These are phyloP conservation scores for Xerocomellus dryophilus DNA, from an alignment of 768 basidiomycete genomes.

Conservation along the genomic window DNA sequence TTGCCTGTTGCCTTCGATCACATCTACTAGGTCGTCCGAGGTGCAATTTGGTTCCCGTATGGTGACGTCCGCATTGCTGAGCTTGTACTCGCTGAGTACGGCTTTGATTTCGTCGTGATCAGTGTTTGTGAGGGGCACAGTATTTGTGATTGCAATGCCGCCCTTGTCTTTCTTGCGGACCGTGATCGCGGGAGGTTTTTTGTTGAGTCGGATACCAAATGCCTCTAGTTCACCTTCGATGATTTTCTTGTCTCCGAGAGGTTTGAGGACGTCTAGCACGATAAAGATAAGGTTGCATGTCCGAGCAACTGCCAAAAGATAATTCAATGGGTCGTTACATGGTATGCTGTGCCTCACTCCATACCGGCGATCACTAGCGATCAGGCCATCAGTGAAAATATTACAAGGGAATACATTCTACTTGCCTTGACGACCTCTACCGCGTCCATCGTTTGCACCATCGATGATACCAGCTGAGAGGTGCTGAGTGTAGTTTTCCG, in stretches of 20 bases:
- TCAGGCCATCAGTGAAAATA: conserved; percentile 12
- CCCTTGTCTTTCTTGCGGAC: conserved; percentile 90
- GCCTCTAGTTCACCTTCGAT: conserved; percentile 94
- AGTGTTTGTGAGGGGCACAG: conserved; percentile 92
- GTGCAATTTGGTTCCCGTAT: conserved; percentile 92
- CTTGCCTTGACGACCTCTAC: conserved; percentile 90
- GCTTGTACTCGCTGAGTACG: conserved; percentile 86
- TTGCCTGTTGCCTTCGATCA: conserved; percentile 91
- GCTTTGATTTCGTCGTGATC: conserved; percentile 97
- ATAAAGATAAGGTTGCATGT: conserved; percentile 99
- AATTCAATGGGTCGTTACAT: not conserved
- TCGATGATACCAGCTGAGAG: conserved; percentile 90
- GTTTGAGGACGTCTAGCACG: conserved; percentile 96
- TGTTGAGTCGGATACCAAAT: conserved; percentile 97
- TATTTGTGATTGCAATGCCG: conserved; percentile 90
- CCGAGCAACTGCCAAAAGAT: conserved; percentile 67
- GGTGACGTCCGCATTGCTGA: conserved; percentile 86
- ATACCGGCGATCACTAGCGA: conserved; percentile 71
- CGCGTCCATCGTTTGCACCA: conserved; percentile 94
- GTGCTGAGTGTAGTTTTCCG: conserved; percentile 12
- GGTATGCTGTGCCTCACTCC: conserved; percentile 20
- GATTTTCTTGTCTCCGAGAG: conserved; percentile 90
- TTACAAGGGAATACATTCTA: conserved; percentile 20
- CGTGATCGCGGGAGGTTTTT: conserved; percentile 82
- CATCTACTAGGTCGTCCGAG: conserved; percentile 94